Conservation (phyloP, 176 grass and related monocot genomes). For the Chrysopogon serrulatus region DNA sequence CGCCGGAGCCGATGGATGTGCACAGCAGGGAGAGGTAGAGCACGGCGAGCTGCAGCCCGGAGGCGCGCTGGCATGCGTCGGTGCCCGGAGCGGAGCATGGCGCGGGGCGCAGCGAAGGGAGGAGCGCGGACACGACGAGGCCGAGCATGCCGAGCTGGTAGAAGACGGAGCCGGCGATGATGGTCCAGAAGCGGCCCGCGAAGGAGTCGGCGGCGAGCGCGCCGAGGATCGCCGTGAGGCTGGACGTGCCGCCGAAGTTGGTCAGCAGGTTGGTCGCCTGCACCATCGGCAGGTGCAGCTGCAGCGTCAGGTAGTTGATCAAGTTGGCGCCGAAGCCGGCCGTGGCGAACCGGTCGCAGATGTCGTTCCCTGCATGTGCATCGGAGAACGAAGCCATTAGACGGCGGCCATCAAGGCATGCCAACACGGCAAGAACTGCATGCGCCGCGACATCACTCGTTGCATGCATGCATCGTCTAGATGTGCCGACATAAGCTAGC, state of each 20-base stretch:
- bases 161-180: slow-evolving; percentile 51
- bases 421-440: not conserved
- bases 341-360: slow-evolving; percentile 59
- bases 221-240: slow-evolving; percentile 67
- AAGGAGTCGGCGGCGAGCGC: slow-evolving; percentile 76
- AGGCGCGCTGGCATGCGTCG: slow-evolving; percentile 26
- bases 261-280: slow-evolving; percentile 67
- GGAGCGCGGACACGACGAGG: slow-evolving; percentile 46
- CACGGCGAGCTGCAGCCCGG: slow-evolving; percentile 32
- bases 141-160: slow-evolving; percentile 65
- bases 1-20: slow-evolving; percentile 62
- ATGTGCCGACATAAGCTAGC: not conserved
- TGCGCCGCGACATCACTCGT: not conserved
- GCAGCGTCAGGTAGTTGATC: slow-evolving; percentile 70
- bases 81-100: not conserved
- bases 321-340: slow-evolving; percentile 60
- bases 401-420: not conserved
- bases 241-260: slow-evolving; percentile 63
- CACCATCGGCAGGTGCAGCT: slow-evolving; percentile 71
- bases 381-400: not conserved
- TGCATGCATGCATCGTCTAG: not conserved
- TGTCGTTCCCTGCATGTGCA: slow-evolving; percentile 47
- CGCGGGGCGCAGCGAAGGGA: slow-evolving; percentile 32
- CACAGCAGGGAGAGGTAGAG: slow-evolving; percentile 49
- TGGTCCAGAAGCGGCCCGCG: slow-evolving; percentile 82